A percentile compares a stretch with the other conserved stretches of the same genome.
phyloP scores from a whole-genome alignment of 1,139 yeast genomes.

The Hansenula anomala region DNA sequence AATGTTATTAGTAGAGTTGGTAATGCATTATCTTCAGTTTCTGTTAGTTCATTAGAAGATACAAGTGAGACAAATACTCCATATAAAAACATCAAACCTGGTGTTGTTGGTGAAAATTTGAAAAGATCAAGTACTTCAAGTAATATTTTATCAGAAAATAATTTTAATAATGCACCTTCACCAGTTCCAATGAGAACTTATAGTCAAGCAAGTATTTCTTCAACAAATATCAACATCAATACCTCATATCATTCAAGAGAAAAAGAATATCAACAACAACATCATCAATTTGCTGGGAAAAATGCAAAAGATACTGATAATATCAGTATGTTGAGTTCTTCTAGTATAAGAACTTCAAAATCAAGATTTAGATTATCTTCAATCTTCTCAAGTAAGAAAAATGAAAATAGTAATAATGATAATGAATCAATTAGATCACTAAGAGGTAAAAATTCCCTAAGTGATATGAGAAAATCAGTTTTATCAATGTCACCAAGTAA shows the following conservation, averaged over 20 bases:
- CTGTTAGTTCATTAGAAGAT: constrained; percentile 17
- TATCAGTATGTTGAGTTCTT: constrained; percentile 13
- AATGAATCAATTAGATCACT: constrained; percentile 20
- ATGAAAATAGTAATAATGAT: constrained; percentile 10
- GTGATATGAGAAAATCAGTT: constrained; percentile 22
- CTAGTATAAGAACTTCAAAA: constrained; percentile 18
- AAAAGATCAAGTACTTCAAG: constrained; percentile 1
- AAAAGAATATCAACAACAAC: neutral
- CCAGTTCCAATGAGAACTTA: constrained; percentile 1
- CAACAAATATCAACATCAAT: constrained; percentile 1
- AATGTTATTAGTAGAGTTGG: constrained; percentile 25
- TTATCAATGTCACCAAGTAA: constrained; percentile 17
- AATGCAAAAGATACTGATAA: constrained; percentile 12
- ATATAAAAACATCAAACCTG: constrained; percentile 16
- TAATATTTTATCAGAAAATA: neutral
- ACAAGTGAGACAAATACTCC: constrained; percentile 18
- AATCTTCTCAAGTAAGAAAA: constrained; percentile 17
- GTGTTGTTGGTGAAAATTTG: constrained; percentile 17
- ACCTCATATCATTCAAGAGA: constrained; percentile 1
- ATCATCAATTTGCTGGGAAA: neutral
- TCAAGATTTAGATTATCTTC: constrained; percentile 22
- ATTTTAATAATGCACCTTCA: neutral
- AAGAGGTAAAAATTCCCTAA: constrained; percentile 18
- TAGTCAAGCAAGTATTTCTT: constrained; percentile 1
- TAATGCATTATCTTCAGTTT: constrained; percentile 22